Evolutionary conservation across 2,329 filamentous ascomycete genomes (phyloP), one percentile per base, ranked within the genome.

Genomic region (Ciborinia camelliae): DNA sequence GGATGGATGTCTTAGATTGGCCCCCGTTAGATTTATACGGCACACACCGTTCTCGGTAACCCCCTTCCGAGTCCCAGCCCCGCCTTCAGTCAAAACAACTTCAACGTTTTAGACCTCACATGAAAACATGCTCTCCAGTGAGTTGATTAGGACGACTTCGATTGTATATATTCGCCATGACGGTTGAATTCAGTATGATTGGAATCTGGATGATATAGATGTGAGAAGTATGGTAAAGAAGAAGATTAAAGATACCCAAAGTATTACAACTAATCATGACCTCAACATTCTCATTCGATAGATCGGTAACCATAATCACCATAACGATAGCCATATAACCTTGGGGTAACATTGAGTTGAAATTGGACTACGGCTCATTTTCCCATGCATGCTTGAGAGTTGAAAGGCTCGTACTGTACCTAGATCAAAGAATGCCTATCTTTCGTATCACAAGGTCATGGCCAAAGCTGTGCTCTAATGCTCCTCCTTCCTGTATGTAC

Each of bases 11-110:
- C 41, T 45, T 45, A 26, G 28, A 26, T 58, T 47, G 15, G 39
- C 28, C 28, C 51, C 54, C 43, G 26, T 47, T 15, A 35, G 35
- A 10, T 58, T 47, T 26, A 58, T 58, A 47, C 28, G 23, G 26
- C 20, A 28, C 14, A 8, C 14, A 23, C 55, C 55, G 41, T 58
- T 58, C 41, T 58, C 41, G 41, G 55, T 47, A 58, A 43, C 23
- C 39, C 30, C 23, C 23, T 28, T n/a, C n/a, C n/a, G n/a, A n/a
- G n/a, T n/a, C n/a, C 37, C 28, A 26, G 43, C 43, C 54, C 54
- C 39, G 39, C 54, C 37, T 43, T 57, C 26, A 57, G 26, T 57
- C 54, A 43, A 57, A 57, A 57, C 54, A 57, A 45, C 3, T 18
- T 57, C 28, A 32, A 57, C 14, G 1, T 45, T 26, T 32, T 12